Conservation (phyloP, 2,329 filamentous ascomycete species). For the Ascochyta koolunga region DNA sequence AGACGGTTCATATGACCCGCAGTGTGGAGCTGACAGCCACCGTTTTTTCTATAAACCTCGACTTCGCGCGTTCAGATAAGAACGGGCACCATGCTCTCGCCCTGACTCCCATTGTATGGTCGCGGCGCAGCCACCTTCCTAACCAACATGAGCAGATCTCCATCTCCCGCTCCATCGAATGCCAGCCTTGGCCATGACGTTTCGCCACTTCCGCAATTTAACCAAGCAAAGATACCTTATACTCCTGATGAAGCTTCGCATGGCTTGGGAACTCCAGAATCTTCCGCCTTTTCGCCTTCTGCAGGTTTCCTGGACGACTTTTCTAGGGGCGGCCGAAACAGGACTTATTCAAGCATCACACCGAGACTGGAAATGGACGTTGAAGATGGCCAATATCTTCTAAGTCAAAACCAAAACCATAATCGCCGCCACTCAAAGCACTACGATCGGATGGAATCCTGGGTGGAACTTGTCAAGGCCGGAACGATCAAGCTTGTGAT, state of each 20-base stretch:
- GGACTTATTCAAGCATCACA: no score
- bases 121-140: not conserved
- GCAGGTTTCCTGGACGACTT: no score
- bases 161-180: not conserved
- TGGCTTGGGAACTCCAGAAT: no score
- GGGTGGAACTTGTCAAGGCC: slow-evolving; percentile 24
- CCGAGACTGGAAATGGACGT: not conserved
- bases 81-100: not conserved
- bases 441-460: slow-evolving; percentile 4
- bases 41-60: not conserved
- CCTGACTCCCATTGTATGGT: not conserved
- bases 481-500: slow-evolving; percentile 32
- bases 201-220: not conserved
- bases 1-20: no score
- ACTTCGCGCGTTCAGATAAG: not conserved
- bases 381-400: not conserved
- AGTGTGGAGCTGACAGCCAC: not conserved
- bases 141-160: not conserved
- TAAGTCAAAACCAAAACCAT: not conserved
- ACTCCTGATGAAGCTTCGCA: not conserved
- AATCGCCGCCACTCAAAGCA: not conserved
- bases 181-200: not conserved
- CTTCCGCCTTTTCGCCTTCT: no score
- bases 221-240: not conserved
- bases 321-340: no score